Evolutionary conservation across 1,284 basidiomycete genomes (phyloP).

Genomic region (Ganoderma leucocontextum): DNA sequence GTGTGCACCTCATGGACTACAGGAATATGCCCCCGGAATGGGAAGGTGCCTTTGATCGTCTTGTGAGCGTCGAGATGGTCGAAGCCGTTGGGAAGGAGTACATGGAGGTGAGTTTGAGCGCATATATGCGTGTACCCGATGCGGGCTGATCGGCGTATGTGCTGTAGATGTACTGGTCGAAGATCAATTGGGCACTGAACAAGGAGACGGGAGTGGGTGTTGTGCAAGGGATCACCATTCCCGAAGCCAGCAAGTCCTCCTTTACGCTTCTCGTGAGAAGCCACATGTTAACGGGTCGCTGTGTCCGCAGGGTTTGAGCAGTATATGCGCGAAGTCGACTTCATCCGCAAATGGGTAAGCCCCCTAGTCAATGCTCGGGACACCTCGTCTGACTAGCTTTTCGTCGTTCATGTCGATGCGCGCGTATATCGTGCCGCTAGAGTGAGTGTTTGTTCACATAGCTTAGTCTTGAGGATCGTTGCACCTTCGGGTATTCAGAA

Average conservation of each 20-base stretch:
- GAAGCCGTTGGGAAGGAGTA: slow-evolving; percentile 81
- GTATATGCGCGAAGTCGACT: slow-evolving; percentile 73
- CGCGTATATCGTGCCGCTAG: slow-evolving; percentile 2
- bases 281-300: not conserved
- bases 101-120: slow-evolving; percentile 48
- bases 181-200: slow-evolving; percentile 79
- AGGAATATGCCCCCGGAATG: slow-evolving; percentile 69
- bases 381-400: slow-evolving; percentile 20
- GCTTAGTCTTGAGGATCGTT: not conserved
- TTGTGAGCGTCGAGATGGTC: slow-evolving; percentile 85
- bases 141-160: not conserved
- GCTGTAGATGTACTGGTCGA: slow-evolving; percentile 61
- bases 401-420: slow-evolving; percentile 32
- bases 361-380: not conserved
- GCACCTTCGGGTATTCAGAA: not conserved
- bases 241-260: slow-evolving; percentile 67
- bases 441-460: slow-evolving; percentile 11
- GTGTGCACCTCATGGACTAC: slow-evolving; percentile 84
- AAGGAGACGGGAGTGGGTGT: slow-evolving; percentile 68
- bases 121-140: not conserved
- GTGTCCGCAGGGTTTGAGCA: slow-evolving; percentile 56
- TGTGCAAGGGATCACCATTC: slow-evolving; percentile 84
- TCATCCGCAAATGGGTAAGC: slow-evolving; percentile 82
- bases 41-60: slow-evolving; percentile 72
- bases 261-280: not conserved